Base-by-base conservation (phyloP, 768 basidiomycete species). In the Pleurotus giganteus region DNA sequence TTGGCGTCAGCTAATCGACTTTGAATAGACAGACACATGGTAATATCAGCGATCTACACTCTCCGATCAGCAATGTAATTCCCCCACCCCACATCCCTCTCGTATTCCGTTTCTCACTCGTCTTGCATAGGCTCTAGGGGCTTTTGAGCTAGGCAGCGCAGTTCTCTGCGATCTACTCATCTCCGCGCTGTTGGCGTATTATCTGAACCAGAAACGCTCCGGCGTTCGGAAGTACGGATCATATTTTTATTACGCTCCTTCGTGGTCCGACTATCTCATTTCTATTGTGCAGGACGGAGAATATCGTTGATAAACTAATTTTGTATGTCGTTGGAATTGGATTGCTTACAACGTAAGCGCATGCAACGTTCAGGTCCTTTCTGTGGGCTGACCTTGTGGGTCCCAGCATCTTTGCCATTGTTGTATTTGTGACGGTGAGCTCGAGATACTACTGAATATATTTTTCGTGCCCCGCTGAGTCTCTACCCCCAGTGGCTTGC, bases 241-340 rank as follows among this genome's bases (percentile, higher is more conserved):
- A 11, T 17, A 11, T 11, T 41, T 17, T 27, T 17, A n/a, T n/a
- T 45, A 28, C 7, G 4, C 23, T 11, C 12, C 27, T 45, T 17
- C 7, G 44, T 9, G 21, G 21, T n/a, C n/a, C n/a, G n/a, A n/a
- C 21, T 15, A 43, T 12, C 21, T 13, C 26, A 11, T 45, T 41
- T 41, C n/a, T n/a, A n/a, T n/a, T n/a, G n/a, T 41, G 13, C 44
- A 45, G 44, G 27, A 45, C 44, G 17, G 23, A 45, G 9, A 45
- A 45, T 45, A 2, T 45, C 9, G 44, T 45, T 45, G 44, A 45
- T 26, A 24, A 7, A 24, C 23, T 45, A 9, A 45, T 45, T 23
- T 23, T 45, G 8, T 45, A 45, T 45, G 44, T 45, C 44, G 44
- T 45, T 45, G 44, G 44, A 23, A 45, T 45, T 26, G 44, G 44